A percentile compares a stretch with the other conserved stretches of the same genome.
These are phyloP conservation scores for Salvia miltiorrhiza DNA, from an alignment of 257 asterid species.

Conservation along the genomic window DNA sequence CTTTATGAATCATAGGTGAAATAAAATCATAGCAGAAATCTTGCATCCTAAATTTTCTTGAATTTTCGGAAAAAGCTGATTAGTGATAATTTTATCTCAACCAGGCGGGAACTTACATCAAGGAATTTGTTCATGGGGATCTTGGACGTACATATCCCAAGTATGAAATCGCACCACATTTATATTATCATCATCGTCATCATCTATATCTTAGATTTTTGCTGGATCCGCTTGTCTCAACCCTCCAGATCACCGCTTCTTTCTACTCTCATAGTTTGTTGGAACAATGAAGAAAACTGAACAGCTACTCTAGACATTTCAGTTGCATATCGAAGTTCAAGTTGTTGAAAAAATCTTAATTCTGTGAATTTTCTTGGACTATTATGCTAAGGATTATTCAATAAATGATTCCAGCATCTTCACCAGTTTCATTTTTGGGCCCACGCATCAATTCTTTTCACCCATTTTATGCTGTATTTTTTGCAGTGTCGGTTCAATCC, in stretches of 20 bases:
- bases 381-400: neutral
- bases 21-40: neutral
- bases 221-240: neutral
- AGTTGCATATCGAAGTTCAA: neutral
- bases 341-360: neutral
- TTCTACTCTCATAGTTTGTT: neutral
- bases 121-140: conserved; percentile 97
- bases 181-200: neutral
- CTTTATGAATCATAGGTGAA: neutral
- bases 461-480: conserved; percentile 4
- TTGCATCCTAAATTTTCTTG: neutral
- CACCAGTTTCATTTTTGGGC: too few species aligned
- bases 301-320: neutral
- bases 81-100: conserved; percentile 4
- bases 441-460: neutral
- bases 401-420: neutral
- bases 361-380: neutral
- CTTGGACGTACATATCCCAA: conserved; percentile 94
- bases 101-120: conserved; percentile 98
- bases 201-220: neutral
- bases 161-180: conserved; percentile 38
- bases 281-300: neutral
- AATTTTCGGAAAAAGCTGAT: conserved; percentile 3
- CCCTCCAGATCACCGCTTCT: neutral
- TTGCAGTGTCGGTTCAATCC: conserved; percentile 86